Evolutionary conservation across 2,329 filamentous ascomycete genomes (phyloP).

Genomic region (Talaromyces sp.): DNA sequence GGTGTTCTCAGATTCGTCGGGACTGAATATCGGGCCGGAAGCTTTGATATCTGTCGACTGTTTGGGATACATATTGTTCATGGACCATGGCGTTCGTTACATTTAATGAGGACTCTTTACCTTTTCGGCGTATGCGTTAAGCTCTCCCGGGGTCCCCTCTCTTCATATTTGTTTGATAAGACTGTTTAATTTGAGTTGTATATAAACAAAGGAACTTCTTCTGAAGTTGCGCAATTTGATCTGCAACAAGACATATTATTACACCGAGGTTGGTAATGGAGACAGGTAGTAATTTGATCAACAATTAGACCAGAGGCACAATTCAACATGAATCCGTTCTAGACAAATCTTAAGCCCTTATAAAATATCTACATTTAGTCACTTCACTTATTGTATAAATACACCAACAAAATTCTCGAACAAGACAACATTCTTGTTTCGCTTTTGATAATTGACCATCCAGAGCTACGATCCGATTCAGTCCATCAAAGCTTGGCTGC

Average conservation of each 20-base stretch:
- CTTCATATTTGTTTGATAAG: background rate
- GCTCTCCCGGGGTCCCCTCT: too few species aligned
- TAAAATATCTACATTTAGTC: too few species aligned
- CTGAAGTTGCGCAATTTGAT: background rate
- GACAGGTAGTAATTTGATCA: background rate
- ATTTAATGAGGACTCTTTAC: background rate
- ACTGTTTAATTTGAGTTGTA: background rate
- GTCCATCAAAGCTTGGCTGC: background rate
- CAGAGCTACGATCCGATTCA: background rate
- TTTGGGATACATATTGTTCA: background rate
- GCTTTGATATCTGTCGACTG: background rate
- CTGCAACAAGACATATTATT: background rate
- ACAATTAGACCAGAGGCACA: background rate
- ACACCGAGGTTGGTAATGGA: background rate
- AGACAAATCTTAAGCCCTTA: background rate
- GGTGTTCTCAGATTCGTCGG: background rate
- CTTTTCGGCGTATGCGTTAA: background rate
- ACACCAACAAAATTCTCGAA: background rate
- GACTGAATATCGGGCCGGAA: background rate
- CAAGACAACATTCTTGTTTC: background rate
- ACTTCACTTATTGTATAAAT: background rate
- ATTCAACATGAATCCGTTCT: background rate
- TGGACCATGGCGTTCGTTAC: background rate
- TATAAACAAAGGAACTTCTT: background rate
- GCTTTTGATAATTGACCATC: background rate